phyloP scores from a whole-genome alignment of 306 rosid species.

The Prunus dulcis region DNA sequence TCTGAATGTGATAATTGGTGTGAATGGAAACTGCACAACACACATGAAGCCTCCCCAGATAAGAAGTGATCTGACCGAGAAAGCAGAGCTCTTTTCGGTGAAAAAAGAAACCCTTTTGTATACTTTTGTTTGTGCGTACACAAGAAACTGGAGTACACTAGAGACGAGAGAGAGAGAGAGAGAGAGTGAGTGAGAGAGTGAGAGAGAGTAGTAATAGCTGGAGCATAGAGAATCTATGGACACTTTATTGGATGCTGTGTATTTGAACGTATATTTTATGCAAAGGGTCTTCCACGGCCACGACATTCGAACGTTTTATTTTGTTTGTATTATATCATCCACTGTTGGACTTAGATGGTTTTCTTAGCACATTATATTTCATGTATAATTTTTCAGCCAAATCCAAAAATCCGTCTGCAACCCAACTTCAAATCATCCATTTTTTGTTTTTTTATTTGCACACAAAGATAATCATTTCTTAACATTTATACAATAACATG shows the following conservation, averaged over 20 bases:
- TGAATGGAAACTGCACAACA: constrained; percentile 27
- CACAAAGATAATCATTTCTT: too few species aligned
- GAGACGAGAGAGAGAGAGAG: neutral
- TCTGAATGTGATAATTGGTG: constrained; percentile 12
- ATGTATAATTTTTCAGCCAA: neutral
- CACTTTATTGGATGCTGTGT: constrained; percentile 54
- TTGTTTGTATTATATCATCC: constrained; percentile 47
- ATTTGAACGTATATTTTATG: constrained; percentile 54
- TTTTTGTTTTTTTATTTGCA: neutral
- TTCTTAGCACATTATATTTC: neutral
- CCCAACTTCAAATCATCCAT: too few species aligned
- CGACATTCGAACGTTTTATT: constrained; percentile 61
- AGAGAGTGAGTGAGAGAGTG: constrained; percentile 10
- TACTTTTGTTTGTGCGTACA: constrained; percentile 15
- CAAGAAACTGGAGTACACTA: neutral
- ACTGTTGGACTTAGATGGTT: neutral
- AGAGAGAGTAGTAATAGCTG: constrained; percentile 33
- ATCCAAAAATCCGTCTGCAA: too few species aligned
- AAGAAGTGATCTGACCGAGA: constrained; percentile 29
- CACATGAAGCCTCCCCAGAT: constrained; percentile 18
- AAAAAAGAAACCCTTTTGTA: constrained; percentile 27
- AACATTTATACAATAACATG: neutral
- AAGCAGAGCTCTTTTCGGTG: constrained; percentile 43
- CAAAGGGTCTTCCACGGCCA: neutral
- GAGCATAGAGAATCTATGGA: constrained; percentile 34